These are phyloP conservation scores for Cubamyces sp. DNA, from an alignment of 768 basidiomycete species.

Conservation along the genomic window DNA sequence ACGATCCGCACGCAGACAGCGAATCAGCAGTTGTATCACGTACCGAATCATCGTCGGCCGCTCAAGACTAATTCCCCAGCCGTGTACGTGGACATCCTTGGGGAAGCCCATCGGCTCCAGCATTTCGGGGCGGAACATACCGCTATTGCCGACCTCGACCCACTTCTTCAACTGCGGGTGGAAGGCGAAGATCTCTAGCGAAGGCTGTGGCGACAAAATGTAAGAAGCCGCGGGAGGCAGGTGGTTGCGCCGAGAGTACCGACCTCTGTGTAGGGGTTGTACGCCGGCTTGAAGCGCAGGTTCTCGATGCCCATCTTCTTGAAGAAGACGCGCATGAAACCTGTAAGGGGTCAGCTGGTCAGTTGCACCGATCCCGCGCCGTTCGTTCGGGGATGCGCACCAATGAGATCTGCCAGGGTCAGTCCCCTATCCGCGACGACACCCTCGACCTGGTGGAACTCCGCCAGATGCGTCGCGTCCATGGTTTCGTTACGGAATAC, in stretches of 20 bases:
- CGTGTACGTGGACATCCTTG: constrained; percentile 93
- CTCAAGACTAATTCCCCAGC: constrained; percentile 95
- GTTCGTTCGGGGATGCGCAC: constrained; percentile 46
- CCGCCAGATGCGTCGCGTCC: constrained; percentile 97
- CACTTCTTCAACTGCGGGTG: constrained; percentile 91
- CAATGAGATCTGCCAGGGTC: constrained; percentile 94
- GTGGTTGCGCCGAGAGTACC: constrained; percentile 5
- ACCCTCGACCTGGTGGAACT: constrained; percentile 99
- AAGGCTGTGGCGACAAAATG: constrained; percentile 57
- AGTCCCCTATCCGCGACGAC: constrained; percentile 94
- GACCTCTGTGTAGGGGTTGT: constrained; percentile 96
- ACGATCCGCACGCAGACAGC: neutral
- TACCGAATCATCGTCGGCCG: constrained; percentile 99
- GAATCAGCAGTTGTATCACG: constrained; percentile 30
- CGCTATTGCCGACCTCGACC: constrained; percentile 99
- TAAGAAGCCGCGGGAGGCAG: constrained; percentile 9
- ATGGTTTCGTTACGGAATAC: constrained; percentile 99
- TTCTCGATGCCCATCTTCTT: constrained; percentile 95
- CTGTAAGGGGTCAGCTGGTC: constrained; percentile 33
- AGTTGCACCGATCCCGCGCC: neutral
- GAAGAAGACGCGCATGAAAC: constrained; percentile 99
- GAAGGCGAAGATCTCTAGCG: constrained; percentile 98
- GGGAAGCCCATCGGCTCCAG: constrained; percentile 98
- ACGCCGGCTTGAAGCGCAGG: constrained; percentile 97
- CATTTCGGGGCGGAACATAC: constrained; percentile 99